phyloP scores from a whole-genome alignment of 116 monocot species.

The Cymodocea nodosa region DNA sequence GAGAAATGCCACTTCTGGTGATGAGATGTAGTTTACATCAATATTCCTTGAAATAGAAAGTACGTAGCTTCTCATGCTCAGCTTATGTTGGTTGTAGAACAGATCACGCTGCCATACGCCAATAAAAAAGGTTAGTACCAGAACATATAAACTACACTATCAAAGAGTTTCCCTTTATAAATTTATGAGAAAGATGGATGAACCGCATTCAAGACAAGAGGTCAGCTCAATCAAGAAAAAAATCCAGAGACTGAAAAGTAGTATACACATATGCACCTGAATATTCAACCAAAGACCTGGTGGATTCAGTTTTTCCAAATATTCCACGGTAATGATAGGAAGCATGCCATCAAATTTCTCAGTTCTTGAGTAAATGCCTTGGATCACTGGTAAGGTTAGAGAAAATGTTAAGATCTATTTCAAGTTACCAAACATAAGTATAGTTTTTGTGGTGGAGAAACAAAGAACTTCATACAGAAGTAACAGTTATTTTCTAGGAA shows the following conservation, averaged over 20 bases:
- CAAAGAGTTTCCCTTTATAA: neutral
- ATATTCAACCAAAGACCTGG: conserved; percentile 23
- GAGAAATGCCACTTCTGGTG: conserved; percentile 71
- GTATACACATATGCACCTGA: conserved; percentile 10
- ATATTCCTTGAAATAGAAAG: conserved; percentile 26
- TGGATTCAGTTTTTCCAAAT: conserved; percentile 8
- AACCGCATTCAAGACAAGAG: neutral
- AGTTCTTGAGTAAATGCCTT: conserved; percentile 19
- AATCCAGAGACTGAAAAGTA: neutral
- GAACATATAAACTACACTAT: neutral
- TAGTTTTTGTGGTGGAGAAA: no score
- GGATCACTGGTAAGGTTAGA: conserved; percentile 10
- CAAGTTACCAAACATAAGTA: neutral
- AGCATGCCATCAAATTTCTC: conserved; percentile 11
- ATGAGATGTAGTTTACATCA: conserved; percentile 52
- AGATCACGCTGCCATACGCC: conserved; percentile 54
- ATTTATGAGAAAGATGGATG: no score
- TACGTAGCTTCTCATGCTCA: conserved; percentile 67
- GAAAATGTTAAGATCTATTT: neutral
- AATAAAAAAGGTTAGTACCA: neutral
- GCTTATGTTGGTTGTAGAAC: conserved; percentile 65
- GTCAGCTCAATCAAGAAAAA: neutral
- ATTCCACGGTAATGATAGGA: conserved; percentile 10
- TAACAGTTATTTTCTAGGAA: neutral
- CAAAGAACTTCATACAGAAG: neutral